A percentile compares a stretch with the other conserved stretches of the same genome.
These are phyloP conservation scores for Venturia pyrina DNA, from an alignment of 2,329 filamentous ascomycete species.

Conservation along the genomic window DNA sequence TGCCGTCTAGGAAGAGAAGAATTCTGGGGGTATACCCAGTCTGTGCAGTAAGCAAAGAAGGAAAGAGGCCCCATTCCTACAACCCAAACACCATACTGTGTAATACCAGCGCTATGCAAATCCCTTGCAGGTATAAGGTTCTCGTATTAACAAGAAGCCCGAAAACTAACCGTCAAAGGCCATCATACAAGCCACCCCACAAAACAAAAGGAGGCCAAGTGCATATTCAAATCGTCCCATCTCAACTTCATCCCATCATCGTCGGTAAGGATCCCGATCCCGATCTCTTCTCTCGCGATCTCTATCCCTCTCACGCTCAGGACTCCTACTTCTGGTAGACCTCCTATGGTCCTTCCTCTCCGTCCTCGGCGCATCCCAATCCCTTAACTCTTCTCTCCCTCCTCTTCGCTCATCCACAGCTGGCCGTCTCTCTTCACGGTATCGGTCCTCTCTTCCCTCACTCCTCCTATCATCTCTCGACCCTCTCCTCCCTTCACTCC, in stretches of 20 bases:
- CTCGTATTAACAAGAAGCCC: neutral
- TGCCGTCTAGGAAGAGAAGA: neutral
- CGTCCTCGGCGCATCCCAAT: constrained; percentile 11
- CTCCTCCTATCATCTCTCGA: constrained; percentile 10
- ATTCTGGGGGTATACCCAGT: neutral
- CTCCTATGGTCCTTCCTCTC: constrained; percentile 18
- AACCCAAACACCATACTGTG: neutral
- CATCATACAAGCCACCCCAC: neutral
- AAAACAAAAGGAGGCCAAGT: neutral
- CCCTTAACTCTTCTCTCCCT: constrained; percentile 9
- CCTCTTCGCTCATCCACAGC: constrained; percentile 10
- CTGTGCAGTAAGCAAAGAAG: neutral
- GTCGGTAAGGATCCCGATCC: constrained; percentile 21
- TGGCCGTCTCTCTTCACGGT: constrained; percentile 16
- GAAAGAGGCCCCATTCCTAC: neutral
- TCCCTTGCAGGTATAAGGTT: neutral
- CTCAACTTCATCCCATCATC: constrained; percentile 12
- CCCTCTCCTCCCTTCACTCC: neutral
- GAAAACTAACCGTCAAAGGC: neutral
- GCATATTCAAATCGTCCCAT: neutral
- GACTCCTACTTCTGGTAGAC: constrained; percentile 19
- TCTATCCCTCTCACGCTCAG: constrained; percentile 10
- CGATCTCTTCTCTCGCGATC: constrained; percentile 16
- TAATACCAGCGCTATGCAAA: neutral
- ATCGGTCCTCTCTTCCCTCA: constrained; percentile 14